Conservation (phyloP, 441 rosid species). For the Croton laevigatus region DNA sequence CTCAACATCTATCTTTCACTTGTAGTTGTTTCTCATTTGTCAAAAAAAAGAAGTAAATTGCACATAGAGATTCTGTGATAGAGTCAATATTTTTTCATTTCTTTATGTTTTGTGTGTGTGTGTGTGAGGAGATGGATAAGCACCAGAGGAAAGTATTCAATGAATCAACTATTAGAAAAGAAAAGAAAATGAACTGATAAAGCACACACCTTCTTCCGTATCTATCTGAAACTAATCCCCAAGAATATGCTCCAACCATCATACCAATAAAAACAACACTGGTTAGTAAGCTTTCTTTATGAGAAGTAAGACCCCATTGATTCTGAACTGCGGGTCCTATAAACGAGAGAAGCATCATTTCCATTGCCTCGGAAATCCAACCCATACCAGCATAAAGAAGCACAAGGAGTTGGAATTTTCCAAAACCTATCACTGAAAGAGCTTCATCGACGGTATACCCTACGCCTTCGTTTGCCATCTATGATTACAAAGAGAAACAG, state of each 20-base stretch:
- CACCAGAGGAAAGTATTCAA: slow-evolving; percentile 1
- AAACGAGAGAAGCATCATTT: slow-evolving; percentile 93
- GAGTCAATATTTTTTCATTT: no score
- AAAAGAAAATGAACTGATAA: not conserved
- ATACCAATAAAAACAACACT: slow-evolving; percentile 86
- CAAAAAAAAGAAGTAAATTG: not conserved
- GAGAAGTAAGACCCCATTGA: slow-evolving; percentile 69
- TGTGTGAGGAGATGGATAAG: not conserved
- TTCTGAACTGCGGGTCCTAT: slow-evolving; percentile 82
- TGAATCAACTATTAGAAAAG: not conserved
- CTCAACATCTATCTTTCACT: not conserved
- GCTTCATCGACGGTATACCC: slow-evolving; percentile 80
- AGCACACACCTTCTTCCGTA: slow-evolving; percentile 70
- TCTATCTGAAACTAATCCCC: slow-evolving; percentile 87
- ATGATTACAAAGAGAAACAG: slow-evolving; percentile 8
- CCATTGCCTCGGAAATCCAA: slow-evolving; percentile 96
- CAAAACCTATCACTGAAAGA: slow-evolving; percentile 73
- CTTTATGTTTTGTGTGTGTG: no score
- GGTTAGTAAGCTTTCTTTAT: slow-evolving; percentile 69
- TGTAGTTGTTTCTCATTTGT: not conserved
- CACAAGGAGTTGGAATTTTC: slow-evolving; percentile 69
- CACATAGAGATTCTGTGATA: no score
- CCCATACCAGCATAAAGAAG: slow-evolving; percentile 93
- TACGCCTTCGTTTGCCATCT: slow-evolving; percentile 52
- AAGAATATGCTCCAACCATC: slow-evolving; percentile 84